A percentile compares a stretch with the other conserved stretches of the same genome.
Evolutionary conservation across 345 rosid genomes (phyloP).

Genomic region (Reutealis trisperma): DNA sequence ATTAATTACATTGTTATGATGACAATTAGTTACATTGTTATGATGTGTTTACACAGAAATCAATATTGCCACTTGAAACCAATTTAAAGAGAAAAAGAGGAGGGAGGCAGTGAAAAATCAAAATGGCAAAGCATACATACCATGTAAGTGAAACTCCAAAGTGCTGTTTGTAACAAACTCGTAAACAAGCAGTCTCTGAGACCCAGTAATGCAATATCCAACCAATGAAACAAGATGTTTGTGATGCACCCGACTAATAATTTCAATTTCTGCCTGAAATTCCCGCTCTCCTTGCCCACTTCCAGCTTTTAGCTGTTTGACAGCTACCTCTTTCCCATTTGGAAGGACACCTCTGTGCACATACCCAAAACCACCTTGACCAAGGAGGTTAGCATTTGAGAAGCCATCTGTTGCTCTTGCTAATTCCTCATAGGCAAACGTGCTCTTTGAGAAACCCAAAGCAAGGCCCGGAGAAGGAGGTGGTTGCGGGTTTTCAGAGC

Average conservation of each 20-base stretch:
- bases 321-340: constrained; percentile 31
- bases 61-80: too few species aligned
- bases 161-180: constrained; percentile 35
- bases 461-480: constrained; percentile 61
- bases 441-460: constrained; percentile 66
- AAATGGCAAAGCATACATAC: background rate
- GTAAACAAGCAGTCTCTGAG: constrained; percentile 32
- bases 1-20: too few species aligned
- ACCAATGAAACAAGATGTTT: constrained; percentile 37
- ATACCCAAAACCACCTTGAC: constrained; percentile 38
- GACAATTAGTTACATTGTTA: too few species aligned
- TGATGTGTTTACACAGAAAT: background rate
- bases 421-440: constrained; percentile 28
- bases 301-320: constrained; percentile 32
- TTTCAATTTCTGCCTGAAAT: constrained; percentile 34
- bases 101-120: too few species aligned
- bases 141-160: constrained; percentile 38
- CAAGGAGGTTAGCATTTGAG: constrained; percentile 35
- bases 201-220: constrained; percentile 37
- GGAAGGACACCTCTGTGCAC: constrained; percentile 37
- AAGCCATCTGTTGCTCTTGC: constrained; percentile 34
- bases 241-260: constrained; percentile 35
- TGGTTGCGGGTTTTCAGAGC: constrained; percentile 51
- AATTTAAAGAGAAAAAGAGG: too few species aligned
- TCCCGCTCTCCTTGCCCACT: constrained; percentile 39